phyloP scores from a whole-genome alignment of 2,329 filamentous ascomycete genomes.

The Neofusicoccum sp. region DNA sequence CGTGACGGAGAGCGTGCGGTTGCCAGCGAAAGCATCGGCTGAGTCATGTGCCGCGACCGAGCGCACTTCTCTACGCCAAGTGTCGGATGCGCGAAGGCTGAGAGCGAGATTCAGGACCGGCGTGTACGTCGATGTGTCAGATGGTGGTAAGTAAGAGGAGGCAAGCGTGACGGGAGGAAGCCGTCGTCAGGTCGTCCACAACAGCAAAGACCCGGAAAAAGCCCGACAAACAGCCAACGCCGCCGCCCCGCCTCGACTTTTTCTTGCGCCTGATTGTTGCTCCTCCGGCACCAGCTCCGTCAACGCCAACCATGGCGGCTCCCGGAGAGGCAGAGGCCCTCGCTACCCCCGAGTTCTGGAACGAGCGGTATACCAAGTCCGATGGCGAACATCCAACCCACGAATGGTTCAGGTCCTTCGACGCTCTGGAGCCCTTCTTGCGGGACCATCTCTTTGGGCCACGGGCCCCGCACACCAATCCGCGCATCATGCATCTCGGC shows the following conservation, averaged over 20 bases:
- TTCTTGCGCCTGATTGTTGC: neutral
- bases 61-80: neutral
- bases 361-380: conserved; percentile 46
- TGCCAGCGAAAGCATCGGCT: too few relatives aligned
- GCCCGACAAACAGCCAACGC: too few relatives aligned
- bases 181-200: neutral
- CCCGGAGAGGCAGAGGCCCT: conserved; percentile 36
- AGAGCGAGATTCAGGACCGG: neutral
- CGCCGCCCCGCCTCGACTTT: too few relatives aligned
- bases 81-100: neutral
- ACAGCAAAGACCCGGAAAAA: neutral
- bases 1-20: too few relatives aligned
- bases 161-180: too few relatives aligned
- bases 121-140: neutral
- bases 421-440: conserved; percentile 51
- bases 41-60: too few relatives aligned
- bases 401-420: conserved; percentile 56
- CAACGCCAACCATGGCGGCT: neutral
- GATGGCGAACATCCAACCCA: conserved; percentile 44
- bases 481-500: conserved; percentile 55
- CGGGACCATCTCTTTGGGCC: conserved; percentile 42
- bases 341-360: conserved; percentile 50
- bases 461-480: conserved; percentile 31
- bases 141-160: too few relatives aligned
- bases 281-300: neutral